A percentile compares a stretch with the other conserved stretches of the same genome.
These are phyloP conservation scores for Thozetella sp. DNA, from an alignment of 495 filamentous ascomycete genomes.

Conservation along the genomic window DNA sequence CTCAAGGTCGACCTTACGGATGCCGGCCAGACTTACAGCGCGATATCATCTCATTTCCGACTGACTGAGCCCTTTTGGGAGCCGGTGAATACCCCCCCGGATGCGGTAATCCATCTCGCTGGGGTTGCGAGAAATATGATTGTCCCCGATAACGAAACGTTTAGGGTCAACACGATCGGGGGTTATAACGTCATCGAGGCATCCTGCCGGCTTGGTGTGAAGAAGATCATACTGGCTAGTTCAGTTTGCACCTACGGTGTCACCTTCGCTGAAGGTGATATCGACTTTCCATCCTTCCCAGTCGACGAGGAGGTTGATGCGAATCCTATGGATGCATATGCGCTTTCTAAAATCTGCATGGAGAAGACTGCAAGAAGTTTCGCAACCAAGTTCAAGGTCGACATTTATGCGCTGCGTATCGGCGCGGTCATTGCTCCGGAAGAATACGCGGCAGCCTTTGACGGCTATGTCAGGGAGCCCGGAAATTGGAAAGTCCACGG, in stretches of 20 bases:
- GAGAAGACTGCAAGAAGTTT: slow-evolving; percentile 59
- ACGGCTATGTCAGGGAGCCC: slow-evolving; percentile 47
- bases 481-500: slow-evolving; percentile 53
- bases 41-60: slow-evolving; percentile 57
- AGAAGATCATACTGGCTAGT: slow-evolving; percentile 61
- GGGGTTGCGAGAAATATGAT: slow-evolving; percentile 60
- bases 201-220: slow-evolving; percentile 58
- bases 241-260: slow-evolving; percentile 62
- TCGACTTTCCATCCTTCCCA: slow-evolving; percentile 51
- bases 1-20: slow-evolving; percentile 60
- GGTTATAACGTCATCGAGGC: slow-evolving; percentile 67
- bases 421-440: slow-evolving; percentile 61
- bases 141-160: slow-evolving; percentile 58
- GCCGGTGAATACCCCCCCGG: slow-evolving; percentile 40
- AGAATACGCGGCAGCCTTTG: slow-evolving; percentile 56
- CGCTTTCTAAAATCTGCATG: slow-evolving; percentile 59
- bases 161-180: slow-evolving; percentile 50
- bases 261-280: slow-evolving; percentile 57
- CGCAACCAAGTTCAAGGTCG: slow-evolving; percentile 49
- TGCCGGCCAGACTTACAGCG: slow-evolving; percentile 60
- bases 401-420: slow-evolving; percentile 63
- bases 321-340: slow-evolving; percentile 60
- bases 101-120: slow-evolving; percentile 65
- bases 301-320: slow-evolving; percentile 55
- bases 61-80: slow-evolving; percentile 46